Conservation (phyloP, 352 stramenopile species). For the Paralagenidium karlingii region DNA sequence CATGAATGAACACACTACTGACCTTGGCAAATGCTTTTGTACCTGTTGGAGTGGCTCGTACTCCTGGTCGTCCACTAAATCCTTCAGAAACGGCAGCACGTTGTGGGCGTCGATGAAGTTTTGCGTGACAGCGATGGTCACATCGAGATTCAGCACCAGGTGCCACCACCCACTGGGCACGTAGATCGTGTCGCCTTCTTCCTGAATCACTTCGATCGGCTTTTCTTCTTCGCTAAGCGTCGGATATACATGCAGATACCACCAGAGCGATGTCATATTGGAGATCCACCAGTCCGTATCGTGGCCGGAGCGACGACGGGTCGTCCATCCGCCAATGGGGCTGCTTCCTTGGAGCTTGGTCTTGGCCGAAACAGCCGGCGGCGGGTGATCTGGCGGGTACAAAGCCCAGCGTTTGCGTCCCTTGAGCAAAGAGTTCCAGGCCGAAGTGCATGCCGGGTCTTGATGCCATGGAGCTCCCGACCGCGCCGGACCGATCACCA, state of each 20-base stretch:
- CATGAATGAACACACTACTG: too few species aligned
- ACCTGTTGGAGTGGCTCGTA: slow-evolving; percentile 40
- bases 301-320: not conserved
- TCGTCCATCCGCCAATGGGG: too few species aligned
- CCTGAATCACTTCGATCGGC: slow-evolving; percentile 76
- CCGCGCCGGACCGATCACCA: slow-evolving; percentile 69
- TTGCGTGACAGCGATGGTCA: slow-evolving; percentile 92
- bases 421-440: slow-evolving; percentile 92
- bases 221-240: slow-evolving; percentile 58
- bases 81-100: slow-evolving; percentile 51
- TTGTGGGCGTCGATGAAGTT: slow-evolving; percentile 91
- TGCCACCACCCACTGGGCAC: slow-evolving; percentile 97
- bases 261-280: slow-evolving; percentile 71
- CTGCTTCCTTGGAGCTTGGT: slow-evolving; percentile 14
- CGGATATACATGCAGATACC: slow-evolving; percentile 80
- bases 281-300: slow-evolving; percentile 1
- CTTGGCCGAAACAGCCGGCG: slow-evolving; percentile 41
- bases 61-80: slow-evolving; percentile 48
- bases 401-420: slow-evolving; percentile 94
- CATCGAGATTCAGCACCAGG: slow-evolving; percentile 92
- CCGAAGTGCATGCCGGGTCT: slow-evolving; percentile 91
- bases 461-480: slow-evolving; percentile 91
- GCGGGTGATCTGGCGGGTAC: slow-evolving; percentile 81
- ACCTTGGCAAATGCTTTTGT: too few species aligned
- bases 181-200: slow-evolving; percentile 93